Base-by-base conservation (phyloP, 2,329 filamentous ascomycete species). In the Didymella lethalis region DNA sequence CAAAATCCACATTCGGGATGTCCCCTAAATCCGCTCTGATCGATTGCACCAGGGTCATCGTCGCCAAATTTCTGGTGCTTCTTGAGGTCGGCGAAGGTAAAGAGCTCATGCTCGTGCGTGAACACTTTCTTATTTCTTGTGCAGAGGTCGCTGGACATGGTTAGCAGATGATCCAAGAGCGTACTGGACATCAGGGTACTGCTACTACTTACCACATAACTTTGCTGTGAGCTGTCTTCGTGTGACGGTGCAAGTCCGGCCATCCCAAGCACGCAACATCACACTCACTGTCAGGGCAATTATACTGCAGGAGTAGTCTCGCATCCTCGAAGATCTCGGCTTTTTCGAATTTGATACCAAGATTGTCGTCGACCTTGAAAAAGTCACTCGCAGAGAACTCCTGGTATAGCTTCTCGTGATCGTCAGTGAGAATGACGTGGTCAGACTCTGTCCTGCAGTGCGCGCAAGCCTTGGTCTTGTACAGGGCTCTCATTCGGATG, bases 71-170 rank as follows among this genome's bases (percentile, higher is more conserved):
- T 90, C 84, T 98, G 96, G 76, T 99, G 95, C 70, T 87, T 90
- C 66, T 91, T 88, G 48, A 98, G 82, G 67, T 94, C 92, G 63
- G 88, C 86, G 62, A 88, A 85, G 0, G 91, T 90, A 76, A 97
- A 98, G 1, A 99, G 84, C 63, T 96, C 92, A 75, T 99, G 95
- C 78, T 99, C 95, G 78, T 99, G 95, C 1, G 95, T 97, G 70
- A 99, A 99, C 32, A 97, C 93, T 74, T 97, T 97, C 80, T 99
- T 99, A 81, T 97, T 93, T 60, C 93, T 84, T 7, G 93, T 91
- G 78, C 93, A 97, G 11, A 97, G 83, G 76, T 97, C 92, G 77
- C 91, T 85, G 61, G 29, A 18, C 7, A 1, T 45, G 29, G 36
- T 73, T 41, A 31, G 57, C 11, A 43, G 3, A 2, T 47, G 32